Evolutionary conservation across 306 rosid species (phyloP).

Genomic region (Quercus ilex): DNA sequence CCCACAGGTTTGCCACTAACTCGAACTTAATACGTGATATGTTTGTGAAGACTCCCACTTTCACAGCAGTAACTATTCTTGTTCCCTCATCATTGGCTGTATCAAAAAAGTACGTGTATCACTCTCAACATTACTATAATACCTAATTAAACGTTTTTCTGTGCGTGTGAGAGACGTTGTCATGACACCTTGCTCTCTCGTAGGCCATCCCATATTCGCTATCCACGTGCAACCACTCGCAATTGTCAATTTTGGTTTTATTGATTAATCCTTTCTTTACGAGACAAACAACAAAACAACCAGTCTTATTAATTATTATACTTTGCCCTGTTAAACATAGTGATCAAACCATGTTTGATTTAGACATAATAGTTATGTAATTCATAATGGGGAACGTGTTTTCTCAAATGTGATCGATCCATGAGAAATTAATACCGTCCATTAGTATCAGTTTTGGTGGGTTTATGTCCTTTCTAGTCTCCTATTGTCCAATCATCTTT

Average conservation of each 20-base stretch:
- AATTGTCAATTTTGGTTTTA: not conserved
- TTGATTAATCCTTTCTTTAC: not conserved
- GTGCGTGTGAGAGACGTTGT: not conserved
- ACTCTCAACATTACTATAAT: not conserved
- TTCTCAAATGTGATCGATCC: no score
- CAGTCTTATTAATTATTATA: not conserved
- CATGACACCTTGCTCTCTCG: not conserved
- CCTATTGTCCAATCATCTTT: no score
- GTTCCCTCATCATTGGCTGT: slow-evolving; percentile 1
- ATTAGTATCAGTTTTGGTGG: no score
- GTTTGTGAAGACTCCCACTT: slow-evolving; percentile 8
- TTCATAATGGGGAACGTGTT: no score
- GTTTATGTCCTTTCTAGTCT: no score
- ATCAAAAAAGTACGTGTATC: not conserved
- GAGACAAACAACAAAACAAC: not conserved
- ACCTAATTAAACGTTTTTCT: not conserved
- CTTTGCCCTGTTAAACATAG: not conserved
- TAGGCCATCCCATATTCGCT: not conserved
- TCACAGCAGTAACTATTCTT: slow-evolving; percentile 10
- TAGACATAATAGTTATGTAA: not conserved
- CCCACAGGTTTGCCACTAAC: not conserved
- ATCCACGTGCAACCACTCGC: no score
- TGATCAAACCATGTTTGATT: not conserved
- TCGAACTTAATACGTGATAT: not conserved
- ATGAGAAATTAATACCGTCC: no score